Conservation (phyloP, 257 asterid species). For the Solanum paucissectum region DNA sequence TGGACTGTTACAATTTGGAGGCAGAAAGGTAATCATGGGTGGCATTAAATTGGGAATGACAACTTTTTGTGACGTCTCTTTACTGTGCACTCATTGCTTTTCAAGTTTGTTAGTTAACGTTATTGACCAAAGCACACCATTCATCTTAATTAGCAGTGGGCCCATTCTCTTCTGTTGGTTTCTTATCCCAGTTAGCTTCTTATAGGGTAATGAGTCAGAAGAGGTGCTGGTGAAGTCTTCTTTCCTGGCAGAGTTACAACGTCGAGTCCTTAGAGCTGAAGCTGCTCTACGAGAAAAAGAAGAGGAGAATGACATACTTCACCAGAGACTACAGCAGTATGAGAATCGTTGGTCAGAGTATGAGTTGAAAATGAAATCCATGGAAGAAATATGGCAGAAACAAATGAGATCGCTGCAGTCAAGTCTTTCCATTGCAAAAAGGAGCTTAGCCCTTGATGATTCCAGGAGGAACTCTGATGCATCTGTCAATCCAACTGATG, state of each 20-base stretch:
- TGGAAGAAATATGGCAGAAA: conserved; percentile 99
- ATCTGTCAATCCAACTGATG: conserved; percentile 51
- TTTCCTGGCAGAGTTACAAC: conserved; percentile 92
- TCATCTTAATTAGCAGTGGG: neutral
- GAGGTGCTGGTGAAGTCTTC: conserved; percentile 84
- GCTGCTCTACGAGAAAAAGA: conserved; percentile 73
- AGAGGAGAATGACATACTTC: conserved; percentile 84
- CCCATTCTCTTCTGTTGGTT: neutral
- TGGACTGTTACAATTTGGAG: conserved; percentile 72
- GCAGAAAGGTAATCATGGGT: conserved; percentile 50
- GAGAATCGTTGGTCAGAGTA: conserved; percentile 97
- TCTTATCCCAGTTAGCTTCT: neutral
- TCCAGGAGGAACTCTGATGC: conserved; percentile 68
- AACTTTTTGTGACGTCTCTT: neutral
- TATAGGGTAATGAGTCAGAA: conserved; percentile 65
- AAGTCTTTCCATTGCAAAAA: conserved; percentile 85
- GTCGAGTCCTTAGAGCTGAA: conserved; percentile 85
- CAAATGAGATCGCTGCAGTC: conserved; percentile 98
- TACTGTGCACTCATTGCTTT: neutral
- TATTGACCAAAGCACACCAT: neutral
- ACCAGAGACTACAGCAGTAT: conserved; percentile 79
- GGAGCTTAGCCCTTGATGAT: conserved; percentile 69
- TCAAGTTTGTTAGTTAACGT: neutral
- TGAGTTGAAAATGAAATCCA: conserved; percentile 88
- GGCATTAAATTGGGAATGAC: neutral